phyloP scores from a whole-genome alignment of 441 rosid genomes.

The Biscutella laevigata region DNA sequence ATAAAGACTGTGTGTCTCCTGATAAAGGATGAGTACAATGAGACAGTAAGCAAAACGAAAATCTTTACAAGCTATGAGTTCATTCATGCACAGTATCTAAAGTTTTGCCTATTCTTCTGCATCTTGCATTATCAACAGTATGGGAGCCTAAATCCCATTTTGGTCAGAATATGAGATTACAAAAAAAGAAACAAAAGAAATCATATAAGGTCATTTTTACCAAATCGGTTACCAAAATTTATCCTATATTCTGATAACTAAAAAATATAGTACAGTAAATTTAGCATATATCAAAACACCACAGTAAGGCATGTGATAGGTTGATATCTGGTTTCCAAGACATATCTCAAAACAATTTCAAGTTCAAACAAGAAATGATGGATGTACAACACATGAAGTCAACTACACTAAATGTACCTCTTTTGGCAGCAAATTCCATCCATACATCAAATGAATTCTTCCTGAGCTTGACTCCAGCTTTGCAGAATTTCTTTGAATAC shows the following conservation, averaged over 20 bases:
- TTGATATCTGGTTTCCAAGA: not conserved
- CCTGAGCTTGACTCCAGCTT: conserved; percentile 63
- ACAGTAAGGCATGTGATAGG: not conserved
- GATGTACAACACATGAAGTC: not conserved
- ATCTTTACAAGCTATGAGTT: not conserved
- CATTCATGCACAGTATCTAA: not conserved
- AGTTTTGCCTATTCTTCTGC: not conserved
- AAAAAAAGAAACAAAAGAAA: not conserved
- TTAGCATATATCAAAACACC: not conserved
- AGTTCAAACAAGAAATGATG: not conserved
- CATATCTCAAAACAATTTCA: not conserved
- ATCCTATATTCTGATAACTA: not conserved
- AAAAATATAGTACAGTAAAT: not conserved
- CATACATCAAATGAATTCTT: conserved; percentile 60
- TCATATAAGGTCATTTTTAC: not conserved
- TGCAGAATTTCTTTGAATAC: conserved; percentile 52
- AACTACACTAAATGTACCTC: conserved; percentile 33
- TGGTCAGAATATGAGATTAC: not conserved
- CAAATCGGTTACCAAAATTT: not conserved
- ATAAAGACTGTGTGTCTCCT: conserved; percentile 65
- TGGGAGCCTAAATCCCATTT: not conserved
- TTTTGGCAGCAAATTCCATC: conserved; percentile 78
- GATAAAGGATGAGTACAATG: not conserved
- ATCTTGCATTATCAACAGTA: not conserved
- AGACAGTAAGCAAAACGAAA: not conserved